Conservation (phyloP, 225 moss, liverwort and hornwort genomes). For the Marchantia paleacea region DNA sequence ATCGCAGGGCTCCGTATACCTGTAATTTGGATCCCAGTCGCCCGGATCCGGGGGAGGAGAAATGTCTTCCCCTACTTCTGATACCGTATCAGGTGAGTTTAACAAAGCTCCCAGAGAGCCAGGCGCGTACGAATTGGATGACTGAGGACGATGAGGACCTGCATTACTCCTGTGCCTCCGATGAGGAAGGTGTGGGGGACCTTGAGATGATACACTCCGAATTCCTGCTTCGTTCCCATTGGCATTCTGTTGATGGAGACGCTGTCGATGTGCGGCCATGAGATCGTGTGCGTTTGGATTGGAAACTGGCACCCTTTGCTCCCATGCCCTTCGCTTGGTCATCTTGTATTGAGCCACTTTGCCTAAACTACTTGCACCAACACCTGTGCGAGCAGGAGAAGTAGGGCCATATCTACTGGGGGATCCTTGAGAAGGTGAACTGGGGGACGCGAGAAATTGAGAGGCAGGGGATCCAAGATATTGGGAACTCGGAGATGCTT, state of each 20-base stretch:
- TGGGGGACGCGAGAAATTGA: constrained; percentile 41
- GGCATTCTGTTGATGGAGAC: constrained; percentile 35
- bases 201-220: constrained; percentile 20
- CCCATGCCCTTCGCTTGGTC: constrained; percentile 34
- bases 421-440: constrained; percentile 46
- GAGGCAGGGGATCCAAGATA: constrained; percentile 41
- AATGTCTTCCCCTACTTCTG: constrained; percentile 40
- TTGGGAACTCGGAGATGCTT: constrained; percentile 38
- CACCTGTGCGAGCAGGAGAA: constrained; percentile 38
- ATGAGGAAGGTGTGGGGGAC: constrained; percentile 13
- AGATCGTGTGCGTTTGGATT: constrained; percentile 17
- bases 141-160: constrained; percentile 22
- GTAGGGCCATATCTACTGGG: constrained; percentile 45
- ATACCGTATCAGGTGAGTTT: constrained; percentile 36
- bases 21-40: constrained; percentile 55
- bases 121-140: constrained; percentile 27
- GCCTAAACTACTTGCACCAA: constrained; percentile 33
- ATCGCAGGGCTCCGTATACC: constrained; percentile 13
- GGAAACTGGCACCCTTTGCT: constrained; percentile 9
- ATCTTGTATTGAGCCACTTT: constrained; percentile 36
- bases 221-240: constrained; percentile 35
- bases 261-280: constrained; percentile 30
- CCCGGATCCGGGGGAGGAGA: constrained; percentile 48
- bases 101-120: constrained; percentile 44
- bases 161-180: constrained; percentile 30